phyloP scores from a whole-genome alignment of 768 basidiomycete genomes.

The Gloeophyllum trabeum region DNA sequence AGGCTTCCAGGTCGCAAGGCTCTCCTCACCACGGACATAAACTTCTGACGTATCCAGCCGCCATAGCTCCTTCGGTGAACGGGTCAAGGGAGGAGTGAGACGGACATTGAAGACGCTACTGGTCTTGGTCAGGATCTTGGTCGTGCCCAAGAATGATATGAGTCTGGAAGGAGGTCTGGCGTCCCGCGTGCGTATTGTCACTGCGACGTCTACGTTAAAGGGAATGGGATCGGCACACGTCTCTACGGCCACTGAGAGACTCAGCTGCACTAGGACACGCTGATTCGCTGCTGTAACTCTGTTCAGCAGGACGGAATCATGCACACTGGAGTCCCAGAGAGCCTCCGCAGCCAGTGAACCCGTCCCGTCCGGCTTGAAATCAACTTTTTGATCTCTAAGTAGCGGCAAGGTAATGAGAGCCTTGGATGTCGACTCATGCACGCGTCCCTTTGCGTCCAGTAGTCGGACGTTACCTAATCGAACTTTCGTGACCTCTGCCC shows the following conservation, averaged over 20 bases:
- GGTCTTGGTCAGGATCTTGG: slow-evolving; percentile 66
- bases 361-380: slow-evolving; percentile 80
- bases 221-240: slow-evolving; percentile 78
- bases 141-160: slow-evolving; percentile 64
- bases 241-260: slow-evolving; percentile 74
- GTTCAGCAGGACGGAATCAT: slow-evolving; percentile 80
- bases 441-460: slow-evolving; percentile 71
- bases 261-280: slow-evolving; percentile 67
- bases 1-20: slow-evolving; percentile 73
- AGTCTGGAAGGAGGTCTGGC: slow-evolving; percentile 75
- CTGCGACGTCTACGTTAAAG: slow-evolving; percentile 80
- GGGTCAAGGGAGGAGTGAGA: slow-evolving; percentile 74
- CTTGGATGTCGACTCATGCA: slow-evolving; percentile 70
- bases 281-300: slow-evolving; percentile 71
- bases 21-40: slow-evolving; percentile 89
- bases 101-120: slow-evolving; percentile 78
- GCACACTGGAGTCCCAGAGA: slow-evolving; percentile 90
- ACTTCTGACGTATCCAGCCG: slow-evolving; percentile 89
- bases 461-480: slow-evolving; percentile 77
- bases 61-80: slow-evolving; percentile 87
- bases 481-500: slow-evolving; percentile 69
- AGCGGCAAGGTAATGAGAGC: slow-evolving; percentile 63
- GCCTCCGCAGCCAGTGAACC: slow-evolving; percentile 57
- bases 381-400: slow-evolving; percentile 56
- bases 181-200: slow-evolving; percentile 77